Conservation (phyloP, 164 flowering plant species). For the Magnolia kwangsiensis region DNA sequence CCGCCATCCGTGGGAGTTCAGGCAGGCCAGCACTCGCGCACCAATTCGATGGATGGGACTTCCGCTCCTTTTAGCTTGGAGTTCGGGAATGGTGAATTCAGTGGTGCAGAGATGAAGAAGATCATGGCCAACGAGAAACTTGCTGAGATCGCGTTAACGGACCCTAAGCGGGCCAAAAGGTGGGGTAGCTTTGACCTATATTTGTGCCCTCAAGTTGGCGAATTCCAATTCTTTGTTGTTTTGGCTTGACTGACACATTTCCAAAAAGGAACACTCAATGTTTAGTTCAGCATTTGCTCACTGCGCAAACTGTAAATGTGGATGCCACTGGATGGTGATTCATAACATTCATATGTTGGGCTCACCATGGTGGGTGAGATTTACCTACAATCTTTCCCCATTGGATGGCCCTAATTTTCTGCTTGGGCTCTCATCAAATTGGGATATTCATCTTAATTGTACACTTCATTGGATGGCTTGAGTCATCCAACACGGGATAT, state of each 20-base stretch:
- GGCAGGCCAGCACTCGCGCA: slow-evolving; percentile 55
- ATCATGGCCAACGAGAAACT: slow-evolving; percentile 62
- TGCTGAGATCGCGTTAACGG: slow-evolving; percentile 55
- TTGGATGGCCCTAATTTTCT: too few relatives aligned
- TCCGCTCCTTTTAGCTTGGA: slow-evolving; percentile 59
- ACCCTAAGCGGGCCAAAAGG: slow-evolving; percentile 79
- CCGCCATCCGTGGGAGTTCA: slow-evolving; percentile 46
- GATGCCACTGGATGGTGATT: neutral
- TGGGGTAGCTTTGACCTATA: slow-evolving; percentile 9
- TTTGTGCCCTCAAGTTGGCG: neutral
- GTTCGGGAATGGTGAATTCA: slow-evolving; percentile 66
- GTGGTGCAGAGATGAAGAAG: slow-evolving; percentile 66
- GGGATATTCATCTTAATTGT: too few relatives aligned
- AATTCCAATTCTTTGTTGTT: neutral
- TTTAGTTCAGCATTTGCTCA: too few relatives aligned
- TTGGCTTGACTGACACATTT: neutral
- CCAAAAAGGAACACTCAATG: neutral
- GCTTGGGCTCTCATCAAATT: too few relatives aligned
- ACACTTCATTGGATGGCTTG: too few relatives aligned
- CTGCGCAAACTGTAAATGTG: neutral
- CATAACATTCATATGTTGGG: neutral
- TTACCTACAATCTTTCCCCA: too few relatives aligned
- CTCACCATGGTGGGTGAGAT: neutral
- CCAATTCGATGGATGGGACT: slow-evolving; percentile 61
- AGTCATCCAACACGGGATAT: too few relatives aligned